Conservation (phyloP, 495 filamentous ascomycete genomes). For the Astrothelium macrocarpum region DNA sequence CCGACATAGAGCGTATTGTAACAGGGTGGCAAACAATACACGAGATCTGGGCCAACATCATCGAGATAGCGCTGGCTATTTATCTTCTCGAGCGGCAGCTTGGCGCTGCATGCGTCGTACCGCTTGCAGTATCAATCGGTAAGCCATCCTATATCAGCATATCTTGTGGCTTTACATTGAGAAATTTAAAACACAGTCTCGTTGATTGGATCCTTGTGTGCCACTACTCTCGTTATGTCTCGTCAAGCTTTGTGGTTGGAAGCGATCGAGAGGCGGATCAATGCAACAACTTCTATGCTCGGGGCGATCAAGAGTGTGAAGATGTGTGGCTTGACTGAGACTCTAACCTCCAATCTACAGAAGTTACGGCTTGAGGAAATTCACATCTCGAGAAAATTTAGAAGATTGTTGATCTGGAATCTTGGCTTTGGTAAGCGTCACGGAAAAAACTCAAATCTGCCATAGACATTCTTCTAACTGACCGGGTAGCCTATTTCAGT, state of each 20-base stretch:
- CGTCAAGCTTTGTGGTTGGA: constrained; percentile 43
- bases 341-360: constrained; percentile 38
- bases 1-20: constrained; percentile 37
- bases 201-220: constrained; percentile 36
- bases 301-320: constrained; percentile 53
- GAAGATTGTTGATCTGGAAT: constrained; percentile 46
- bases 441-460: too few species aligned
- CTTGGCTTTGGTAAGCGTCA: constrained; percentile 39
- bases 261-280: constrained; percentile 32
- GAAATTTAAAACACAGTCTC: constrained; percentile 23
- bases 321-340: constrained; percentile 45
- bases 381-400: constrained; percentile 44
- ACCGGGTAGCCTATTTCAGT: constrained; percentile 37
- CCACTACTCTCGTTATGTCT: constrained; percentile 37
- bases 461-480: constrained; percentile 7
- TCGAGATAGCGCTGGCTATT: constrained; percentile 52
- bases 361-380: constrained; percentile 48
- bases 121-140: constrained; percentile 28
- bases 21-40: constrained; percentile 32
- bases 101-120: constrained; percentile 45
- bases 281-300: constrained; percentile 43
- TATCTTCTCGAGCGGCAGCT: constrained; percentile 48
- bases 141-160: not conserved
- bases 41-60: constrained; percentile 43
- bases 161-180: not conserved